Base-by-base conservation (phyloP, 768 basidiomycete species). In the Thelephora ganbajun region DNA sequence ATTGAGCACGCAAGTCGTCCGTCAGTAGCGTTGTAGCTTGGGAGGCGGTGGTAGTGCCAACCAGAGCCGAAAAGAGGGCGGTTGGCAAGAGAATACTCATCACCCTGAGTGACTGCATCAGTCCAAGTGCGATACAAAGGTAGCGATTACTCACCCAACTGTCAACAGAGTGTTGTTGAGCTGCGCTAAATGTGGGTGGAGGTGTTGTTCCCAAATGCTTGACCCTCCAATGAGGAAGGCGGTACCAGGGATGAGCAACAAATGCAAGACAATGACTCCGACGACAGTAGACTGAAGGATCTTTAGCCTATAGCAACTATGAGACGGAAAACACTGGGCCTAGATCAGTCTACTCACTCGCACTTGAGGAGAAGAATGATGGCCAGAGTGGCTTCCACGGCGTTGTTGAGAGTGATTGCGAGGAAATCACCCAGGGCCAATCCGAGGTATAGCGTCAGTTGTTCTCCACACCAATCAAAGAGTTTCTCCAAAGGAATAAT, bases 161-260 rank as follows among this genome's bases (percentile, higher is more conserved):
- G 74, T 77, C 3, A 87, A 68, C 18, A 87, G 59, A 0, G 79
- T 72, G 46, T 83, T 80, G 53, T 86, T 85, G 1, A 86, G 66
- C 53, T 84, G 69, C 0, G 76, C 74, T 9, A 73, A 56, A 54
- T 79, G 76, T 2, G 79, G 79, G 54, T 83, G 76, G 7, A 87
- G 63, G 47, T 80, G 70, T 59, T 87, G 83, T 44, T 81, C 72
- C 56, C 74, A 64, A 22, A 85, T 66, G 18, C 72, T 69, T n/a
- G 75, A 77, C 41, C 83, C 83, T 19, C 83, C 83, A 2, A 73
- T 72, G n/a, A 85, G 66, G 58, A 85, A 86, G 0, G 82, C 69
- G 3, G 72, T 67, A 2, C 83, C 83, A 0, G 83, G 83, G 39
- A 86, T 67, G 12, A 87, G 70, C 1, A 87, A 69, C 1, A 85